These are phyloP conservation scores for Theileria orientalis DNA, from an alignment of 169 alveolate species.

Conservation along the genomic window DNA sequence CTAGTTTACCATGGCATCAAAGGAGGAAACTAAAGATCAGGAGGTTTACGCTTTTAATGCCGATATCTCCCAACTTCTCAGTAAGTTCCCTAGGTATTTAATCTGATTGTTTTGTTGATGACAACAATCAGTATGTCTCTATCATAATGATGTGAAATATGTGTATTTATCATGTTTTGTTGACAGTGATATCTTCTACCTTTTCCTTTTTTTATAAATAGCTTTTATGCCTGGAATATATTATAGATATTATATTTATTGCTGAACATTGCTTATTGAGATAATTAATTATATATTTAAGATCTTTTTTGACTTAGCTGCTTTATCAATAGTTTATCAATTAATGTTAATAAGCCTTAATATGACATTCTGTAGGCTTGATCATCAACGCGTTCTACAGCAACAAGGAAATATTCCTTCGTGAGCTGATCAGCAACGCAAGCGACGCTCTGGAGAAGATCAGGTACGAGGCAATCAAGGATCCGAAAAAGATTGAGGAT, in stretches of 20 bases:
- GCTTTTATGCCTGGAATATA: too few relatives aligned
- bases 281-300: not conserved
- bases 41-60: slow-evolving; percentile 97
- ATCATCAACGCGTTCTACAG: slow-evolving; percentile 99
- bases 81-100: slow-evolving; percentile 62
- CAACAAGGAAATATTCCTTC: slow-evolving; percentile 97
- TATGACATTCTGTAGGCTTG: slow-evolving; percentile 59
- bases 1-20: slow-evolving; percentile 1
- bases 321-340: too few relatives aligned
- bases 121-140: too few relatives aligned
- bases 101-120: not conserved
- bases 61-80: slow-evolving; percentile 96
- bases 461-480: slow-evolving; percentile 96
- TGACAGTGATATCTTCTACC: too few relatives aligned
- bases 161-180: too few relatives aligned
- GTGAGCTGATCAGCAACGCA: slow-evolving; percentile 99
- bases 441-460: slow-evolving; percentile 99
- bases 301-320: not conserved
- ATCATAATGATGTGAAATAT: too few relatives aligned
- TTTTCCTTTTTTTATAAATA: not conserved
- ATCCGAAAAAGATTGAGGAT: slow-evolving; percentile 89
- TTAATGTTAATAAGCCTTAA: too few relatives aligned
- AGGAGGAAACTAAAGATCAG: slow-evolving; percentile 64
- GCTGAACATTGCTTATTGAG: not conserved
- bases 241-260: too few relatives aligned